Evolutionary conservation across 2,329 filamentous ascomycete genomes (phyloP), one percentile per base, ranked within the genome.

Genomic region (Endocalyx cinctus): DNA sequence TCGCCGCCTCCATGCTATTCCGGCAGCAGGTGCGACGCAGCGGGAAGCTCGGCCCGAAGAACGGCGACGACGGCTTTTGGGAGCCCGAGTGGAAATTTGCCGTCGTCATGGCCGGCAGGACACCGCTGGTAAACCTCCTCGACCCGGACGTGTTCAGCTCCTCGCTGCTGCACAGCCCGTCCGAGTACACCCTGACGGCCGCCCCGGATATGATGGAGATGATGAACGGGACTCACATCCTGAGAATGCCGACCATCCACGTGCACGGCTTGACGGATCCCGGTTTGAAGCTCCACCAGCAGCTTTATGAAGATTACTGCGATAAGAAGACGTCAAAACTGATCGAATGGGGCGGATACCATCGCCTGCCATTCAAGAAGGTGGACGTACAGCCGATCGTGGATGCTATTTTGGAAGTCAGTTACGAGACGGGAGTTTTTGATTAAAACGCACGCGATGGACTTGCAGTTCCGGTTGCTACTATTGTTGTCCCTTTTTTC

Each of bases 261-360:
- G 77, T 85, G 1, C 81, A 85, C 59, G 82, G 82, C 0, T 45
- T 78, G 40, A 61, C 63, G 13, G 79, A 83, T 56, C 64, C 70
- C 0, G 78, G 77, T 0, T 48, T 87, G 16, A 60, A 72, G 38
- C 57, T 75, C 27, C 82, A 85, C 51, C 59, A 69, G 34, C 62
- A 68, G 51, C 49, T 82, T 45, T 50, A 77, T 31, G 55, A 73
- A 7, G 58, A 72, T 32, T 87, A 81, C 53, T 84, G 78, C 51
- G 66, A 75, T 31, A 51, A 63, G 8, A 69, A 65, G 0, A 74
- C 62, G 3, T 62, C 71, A 5, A 67, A 59, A 25, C 41, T 87
- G 28, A 55, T 89, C 2, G 80, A 87, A 55, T 89, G 84, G 85
- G 72, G 85, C 37, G 84, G 82, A 0, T 70, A 68, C 2, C 85